phyloP scores from a whole-genome alignment of 75 land plant species.

The Sequoia sempervirens region DNA sequence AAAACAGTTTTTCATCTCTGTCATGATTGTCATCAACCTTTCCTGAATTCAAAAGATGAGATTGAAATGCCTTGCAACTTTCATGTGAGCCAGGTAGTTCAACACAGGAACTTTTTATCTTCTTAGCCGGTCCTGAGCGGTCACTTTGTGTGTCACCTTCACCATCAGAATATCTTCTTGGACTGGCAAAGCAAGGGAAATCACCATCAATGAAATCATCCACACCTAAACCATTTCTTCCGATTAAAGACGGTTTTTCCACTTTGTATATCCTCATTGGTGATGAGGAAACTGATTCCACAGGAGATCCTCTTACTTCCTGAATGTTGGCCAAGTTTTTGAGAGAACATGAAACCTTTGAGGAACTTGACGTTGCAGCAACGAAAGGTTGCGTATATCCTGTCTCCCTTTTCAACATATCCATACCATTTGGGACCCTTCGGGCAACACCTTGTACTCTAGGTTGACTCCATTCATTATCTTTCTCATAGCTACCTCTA shows the following conservation, averaged over 20 bases:
- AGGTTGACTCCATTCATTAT: constrained; percentile 9
- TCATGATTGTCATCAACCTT: constrained; percentile 6
- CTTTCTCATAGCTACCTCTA: constrained; percentile 5
- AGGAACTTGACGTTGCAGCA: constrained; percentile 65
- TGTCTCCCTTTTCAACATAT: constrained; percentile 32
- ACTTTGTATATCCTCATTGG: constrained; percentile 47
- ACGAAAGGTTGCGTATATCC: constrained; percentile 26
- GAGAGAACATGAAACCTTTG: constrained; percentile 66
- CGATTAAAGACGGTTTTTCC: constrained; percentile 16
- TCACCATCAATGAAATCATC: constrained; percentile 16
- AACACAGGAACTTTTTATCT: constrained; percentile 7
- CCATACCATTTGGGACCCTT: constrained; percentile 13
- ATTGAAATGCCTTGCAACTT: background rate
- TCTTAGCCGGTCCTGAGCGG: constrained; percentile 17
- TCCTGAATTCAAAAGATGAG: constrained; percentile 5
- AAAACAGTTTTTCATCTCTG: constrained; percentile 6
- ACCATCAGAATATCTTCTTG: constrained; percentile 26
- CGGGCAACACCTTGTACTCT: constrained; percentile 10
- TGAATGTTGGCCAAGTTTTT: constrained; percentile 30
- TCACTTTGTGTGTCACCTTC: constrained; percentile 34
- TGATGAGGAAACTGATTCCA: constrained; percentile 85
- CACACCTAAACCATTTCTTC: constrained; percentile 14
- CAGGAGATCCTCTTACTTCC: constrained; percentile 59
- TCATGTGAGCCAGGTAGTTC: background rate
- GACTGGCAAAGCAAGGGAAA: constrained; percentile 17